Evolutionary conservation across 805 yeast species (phyloP), one percentile per base, ranked within the genome.

Genomic region (Lipomyces chichibuensis): DNA sequence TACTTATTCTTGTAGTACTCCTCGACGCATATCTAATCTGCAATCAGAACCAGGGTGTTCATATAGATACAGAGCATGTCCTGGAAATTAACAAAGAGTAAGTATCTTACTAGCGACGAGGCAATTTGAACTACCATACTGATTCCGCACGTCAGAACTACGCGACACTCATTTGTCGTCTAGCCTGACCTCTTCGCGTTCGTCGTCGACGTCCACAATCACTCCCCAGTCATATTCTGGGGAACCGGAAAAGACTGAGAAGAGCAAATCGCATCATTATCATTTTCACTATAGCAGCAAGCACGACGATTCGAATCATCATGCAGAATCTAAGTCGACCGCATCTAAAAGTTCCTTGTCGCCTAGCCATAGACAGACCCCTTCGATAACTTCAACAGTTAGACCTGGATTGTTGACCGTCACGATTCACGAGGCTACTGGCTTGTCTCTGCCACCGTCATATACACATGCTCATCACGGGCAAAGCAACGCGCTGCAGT

Each of bases 401-500:
- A 80, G 79, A 39, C 92, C 94, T 0, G 97, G 97, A 1, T 80
- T 90, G 35, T 82, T 92, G 71, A 89, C 93, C 0, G 88, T 92
- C 33, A 90, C 90, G 75, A 84, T 92, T 11, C 90, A 90, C 75
- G 85, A 86, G 52, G 90, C 93, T 49, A 83, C 84, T 66, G 85
- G 86, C 60, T 83, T 92, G 70, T 82, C 81, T 58, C 82, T 92
- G 60, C 97, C 97, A 39, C 68, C 73, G 7, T 66, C 68, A 11
- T 65, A 70, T 65, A 66, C 73, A 29, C 67, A 64, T 57, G 67
- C 65, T 43, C 67, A 67, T 27, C 65, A 67, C 43, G 68, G 67
- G 52, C 65, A 64, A n/a, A 43, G 60, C 37, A 37, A 58, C n/a
- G 64, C 59, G 29, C 35, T 58, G 17, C 57, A 33, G 17, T 65